Evolutionary conservation across 2,329 filamentous ascomycete genomes (phyloP).

Genomic region (Ophioceras dolichostomum): DNA sequence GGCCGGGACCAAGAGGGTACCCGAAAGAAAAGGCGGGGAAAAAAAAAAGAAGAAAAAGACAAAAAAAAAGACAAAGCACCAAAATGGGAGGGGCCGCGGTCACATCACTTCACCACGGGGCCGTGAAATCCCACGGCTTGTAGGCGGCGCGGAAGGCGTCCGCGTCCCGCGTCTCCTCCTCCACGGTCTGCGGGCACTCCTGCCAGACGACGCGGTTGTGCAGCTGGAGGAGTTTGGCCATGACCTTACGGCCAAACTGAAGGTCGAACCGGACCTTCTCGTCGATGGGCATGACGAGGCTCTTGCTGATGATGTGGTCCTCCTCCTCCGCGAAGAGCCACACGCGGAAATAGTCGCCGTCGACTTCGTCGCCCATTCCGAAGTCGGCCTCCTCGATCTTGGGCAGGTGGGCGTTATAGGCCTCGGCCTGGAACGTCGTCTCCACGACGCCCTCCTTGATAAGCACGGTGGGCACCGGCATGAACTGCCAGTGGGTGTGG

Average conservation of each 20-base stretch:
- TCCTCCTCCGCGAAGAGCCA: conserved; percentile 62
- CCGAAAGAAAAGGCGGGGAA: conserved; percentile 1
- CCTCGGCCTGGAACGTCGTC: conserved; percentile 78
- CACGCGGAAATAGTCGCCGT: conserved; percentile 64
- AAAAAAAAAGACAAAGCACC: too few species aligned
- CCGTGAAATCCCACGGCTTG: conserved; percentile 81
- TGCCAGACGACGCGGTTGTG: conserved; percentile 75
- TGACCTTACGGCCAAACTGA: conserved; percentile 77
- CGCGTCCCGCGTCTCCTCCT: conserved; percentile 70
- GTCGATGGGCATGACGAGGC: conserved; percentile 62
- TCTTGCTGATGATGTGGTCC: conserved; percentile 47
- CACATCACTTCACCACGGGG: too few species aligned
- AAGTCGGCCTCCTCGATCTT: conserved; percentile 35
- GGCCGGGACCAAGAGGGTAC: conserved; percentile 1
- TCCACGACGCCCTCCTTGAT: conserved; percentile 67
- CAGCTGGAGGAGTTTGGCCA: conserved; percentile 76
- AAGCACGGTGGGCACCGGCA: conserved; percentile 60
- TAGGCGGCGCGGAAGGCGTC: conserved; percentile 72
- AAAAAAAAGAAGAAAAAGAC: conserved; percentile 1
- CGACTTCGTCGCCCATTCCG: conserved; percentile 34
- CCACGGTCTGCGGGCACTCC: conserved; percentile 64
- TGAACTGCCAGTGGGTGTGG: conserved; percentile 88
- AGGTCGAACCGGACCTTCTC: conserved; percentile 70
- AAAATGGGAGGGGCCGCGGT: too few species aligned
- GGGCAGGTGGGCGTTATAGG: conserved; percentile 57